phyloP scores from a whole-genome alignment of 345 rosid species.

The Eucalyptus curtisii region DNA sequence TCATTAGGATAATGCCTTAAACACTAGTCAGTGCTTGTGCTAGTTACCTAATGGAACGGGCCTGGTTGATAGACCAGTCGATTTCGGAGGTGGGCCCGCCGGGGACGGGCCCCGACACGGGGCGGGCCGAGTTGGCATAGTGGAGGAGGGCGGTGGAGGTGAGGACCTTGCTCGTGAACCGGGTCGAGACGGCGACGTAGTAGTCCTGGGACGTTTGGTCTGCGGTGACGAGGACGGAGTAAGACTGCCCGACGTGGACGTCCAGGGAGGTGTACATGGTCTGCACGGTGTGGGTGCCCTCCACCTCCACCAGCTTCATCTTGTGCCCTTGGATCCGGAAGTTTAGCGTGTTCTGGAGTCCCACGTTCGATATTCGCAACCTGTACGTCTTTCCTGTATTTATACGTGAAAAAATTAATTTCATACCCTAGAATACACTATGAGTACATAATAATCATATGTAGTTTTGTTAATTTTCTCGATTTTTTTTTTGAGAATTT shows the following conservation, averaged over 20 bases:
- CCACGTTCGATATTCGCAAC: conserved; percentile 83
- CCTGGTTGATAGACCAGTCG: conserved; percentile 70
- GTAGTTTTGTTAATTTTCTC: not conserved
- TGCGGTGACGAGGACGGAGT: conserved; percentile 77
- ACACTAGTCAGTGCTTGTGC: not conserved
- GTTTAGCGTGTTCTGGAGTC: conserved; percentile 54
- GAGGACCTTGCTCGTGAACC: conserved; percentile 34
- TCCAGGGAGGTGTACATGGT: conserved; percentile 49
- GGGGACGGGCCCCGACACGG: conserved; percentile 33
- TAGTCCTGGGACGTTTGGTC: conserved; percentile 57
- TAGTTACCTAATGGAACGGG: conserved; percentile 50
- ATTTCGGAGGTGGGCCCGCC: conserved; percentile 33
- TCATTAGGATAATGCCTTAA: not conserved
- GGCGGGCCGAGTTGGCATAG: conserved; percentile 41
- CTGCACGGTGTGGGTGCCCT: conserved; percentile 86
- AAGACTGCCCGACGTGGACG: conserved; percentile 82
- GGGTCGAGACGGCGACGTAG: conserved; percentile 46
- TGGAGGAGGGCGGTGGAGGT: conserved; percentile 41
- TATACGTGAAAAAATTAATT: not conserved
- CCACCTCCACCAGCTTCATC: conserved; percentile 81
- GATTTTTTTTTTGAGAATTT: not conserved
- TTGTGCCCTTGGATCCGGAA: conserved; percentile 62
- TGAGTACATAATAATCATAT: not conserved
- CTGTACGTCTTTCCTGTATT: conserved; percentile 64
- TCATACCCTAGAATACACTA: not conserved